Base-by-base conservation (phyloP, 768 basidiomycete genomes). In the Strobilomyces dryophilus region DNA sequence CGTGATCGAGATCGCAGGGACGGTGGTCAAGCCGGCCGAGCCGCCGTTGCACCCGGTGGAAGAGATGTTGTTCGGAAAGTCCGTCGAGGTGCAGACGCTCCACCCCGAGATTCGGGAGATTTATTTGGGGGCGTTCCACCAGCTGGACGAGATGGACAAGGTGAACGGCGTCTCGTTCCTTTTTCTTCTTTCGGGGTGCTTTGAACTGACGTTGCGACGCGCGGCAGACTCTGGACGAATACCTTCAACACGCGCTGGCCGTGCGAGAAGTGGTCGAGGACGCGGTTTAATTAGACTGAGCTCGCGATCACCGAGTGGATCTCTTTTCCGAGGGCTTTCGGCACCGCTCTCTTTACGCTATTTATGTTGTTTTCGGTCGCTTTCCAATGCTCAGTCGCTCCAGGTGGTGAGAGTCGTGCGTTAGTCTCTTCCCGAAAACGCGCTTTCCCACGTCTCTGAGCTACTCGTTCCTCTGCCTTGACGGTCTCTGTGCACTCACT, bases 131-230 rank as follows among this genome's bases (percentile, higher is more conserved):
- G 77, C 82, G 34, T 85, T 91, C 67, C 85, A 82, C 61, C 80
- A 85, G 56, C 63, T 92, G 57, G 87, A 90, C 45, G 88, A 89
- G 49, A 82, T 88, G 76, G 90, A 92, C 67, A 81, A 84, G 80
- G 90, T 87, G 57, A 15, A 69, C 61, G 24, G 4, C 24, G 24
- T 24, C 24, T 24, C 24, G 8, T 18, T 9, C 39, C 17, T 26
- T 8, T n/a, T 17, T 8, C 41, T 17, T 45, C 10, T 18, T 12
- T 17, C 10, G 4, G 7, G 27, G 8, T 26, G 9, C 10, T 18
- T 20, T 4, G 5, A 2, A n/a, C 47, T 56, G 54, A 60, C 45
- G 6, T n/a, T 29, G 46, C 14, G 4, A 7, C 11, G 4, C 4
- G 2, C 27, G 27, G 10, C 34, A 69, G 67, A 67, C 48, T 32